phyloP scores from a whole-genome alignment of 2,329 filamentous ascomycete species.

The Podosphaera xanthii region DNA sequence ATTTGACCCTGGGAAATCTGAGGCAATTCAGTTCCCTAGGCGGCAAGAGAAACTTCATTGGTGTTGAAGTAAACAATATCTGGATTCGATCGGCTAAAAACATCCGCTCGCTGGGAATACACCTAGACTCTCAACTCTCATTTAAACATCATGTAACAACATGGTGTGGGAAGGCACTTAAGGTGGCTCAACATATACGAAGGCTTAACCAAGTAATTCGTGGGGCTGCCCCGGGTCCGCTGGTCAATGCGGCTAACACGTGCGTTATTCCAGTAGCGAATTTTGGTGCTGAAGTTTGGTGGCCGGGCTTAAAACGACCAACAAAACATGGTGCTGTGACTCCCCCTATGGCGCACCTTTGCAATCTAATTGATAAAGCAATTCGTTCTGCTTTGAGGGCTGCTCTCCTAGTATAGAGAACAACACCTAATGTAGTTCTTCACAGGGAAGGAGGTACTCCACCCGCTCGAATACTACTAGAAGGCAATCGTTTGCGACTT shows the following conservation, averaged over 20 bases:
- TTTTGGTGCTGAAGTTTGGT: not conserved
- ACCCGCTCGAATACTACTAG: not conserved
- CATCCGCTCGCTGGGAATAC: not conserved
- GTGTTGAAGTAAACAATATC: too few species aligned
- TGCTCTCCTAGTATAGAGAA: not conserved
- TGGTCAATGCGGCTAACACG: not conserved
- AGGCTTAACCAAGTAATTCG: not conserved
- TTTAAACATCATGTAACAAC: not conserved
- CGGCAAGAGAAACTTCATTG: too few species aligned
- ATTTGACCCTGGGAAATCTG: too few species aligned
- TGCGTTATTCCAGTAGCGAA: not conserved
- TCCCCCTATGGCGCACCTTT: not conserved
- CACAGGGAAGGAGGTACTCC: not conserved
- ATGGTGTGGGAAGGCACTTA: not conserved
- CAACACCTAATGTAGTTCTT: not conserved
- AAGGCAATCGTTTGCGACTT: not conserved
- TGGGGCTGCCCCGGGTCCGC: not conserved
- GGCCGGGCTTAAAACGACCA: not conserved
- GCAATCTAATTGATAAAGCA: too few species aligned
- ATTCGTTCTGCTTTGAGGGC: too few species aligned
- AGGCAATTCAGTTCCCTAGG: too few species aligned
- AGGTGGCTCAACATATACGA: not conserved
- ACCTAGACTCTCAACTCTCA: not conserved
- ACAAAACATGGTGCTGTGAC: not conserved
- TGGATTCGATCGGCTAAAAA: too few species aligned